Evolutionary conservation across 495 filamentous ascomycete species (phyloP), one percentile per base, ranked within the genome.

Genomic region (Neurospora sp.): DNA sequence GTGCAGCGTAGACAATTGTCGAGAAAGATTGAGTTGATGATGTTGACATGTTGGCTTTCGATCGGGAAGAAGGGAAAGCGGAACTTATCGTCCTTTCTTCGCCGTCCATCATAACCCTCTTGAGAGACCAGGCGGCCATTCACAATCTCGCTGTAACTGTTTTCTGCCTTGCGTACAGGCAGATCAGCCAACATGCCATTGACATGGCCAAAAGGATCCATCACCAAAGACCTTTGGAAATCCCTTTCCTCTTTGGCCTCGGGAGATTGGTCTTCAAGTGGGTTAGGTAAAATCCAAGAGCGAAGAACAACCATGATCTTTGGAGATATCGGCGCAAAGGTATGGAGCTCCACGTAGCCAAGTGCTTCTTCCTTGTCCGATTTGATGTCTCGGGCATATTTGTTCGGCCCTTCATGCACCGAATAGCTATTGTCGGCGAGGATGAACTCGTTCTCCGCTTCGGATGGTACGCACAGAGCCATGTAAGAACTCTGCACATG

Each of bases 241-340:
- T 76, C 72, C 18, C 80, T 73, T 10, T 0, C 2, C 39, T 69
- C 41, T 65, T 31, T 75, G 7, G 76, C 70, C 1, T 20, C 12
- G 1, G 72, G 68, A 70, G 78, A 38, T 8, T 39, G 44, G 65
- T 81, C 79, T 41, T 81, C 76, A 11, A 68, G 69, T 0, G 78
- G 77, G 5, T 75, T n/a, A 10, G 82, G 81, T 14, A 84, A 59
- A 0, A 77, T 0, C 46, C 16, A 16, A 40, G 71, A 73, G 22
- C 87, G 77, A 16, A 87, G 77, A 12, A 89, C 77, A 31, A 88
- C 81, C 74, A 88, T 82, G 12, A 89, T 73, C 70, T 78, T 82
- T 1, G 87, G 85, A 2, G 87, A 84, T n/a, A 89, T 73, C 4
- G 84, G 83, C 4, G 83, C 82, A 73, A 89, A 84, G 9, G 76